These are phyloP conservation scores for Diospyros kaki DNA, from an alignment of 148 eudicot genomes.

Conservation along the genomic window DNA sequence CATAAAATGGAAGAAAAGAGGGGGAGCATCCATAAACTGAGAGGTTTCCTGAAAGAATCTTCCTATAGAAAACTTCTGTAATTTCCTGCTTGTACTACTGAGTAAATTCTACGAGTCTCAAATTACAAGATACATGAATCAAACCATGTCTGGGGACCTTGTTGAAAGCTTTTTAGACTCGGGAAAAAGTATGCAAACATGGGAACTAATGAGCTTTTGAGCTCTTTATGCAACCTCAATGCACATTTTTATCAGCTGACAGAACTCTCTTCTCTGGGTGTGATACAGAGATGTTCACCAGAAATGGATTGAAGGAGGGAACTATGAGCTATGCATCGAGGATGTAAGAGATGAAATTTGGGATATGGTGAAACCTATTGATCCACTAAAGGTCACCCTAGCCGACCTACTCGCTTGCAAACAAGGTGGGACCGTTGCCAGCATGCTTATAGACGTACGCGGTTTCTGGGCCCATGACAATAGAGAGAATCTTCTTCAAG, in stretches of 20 bases:
- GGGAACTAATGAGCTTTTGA: neutral
- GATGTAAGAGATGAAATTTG: conserved; percentile 98
- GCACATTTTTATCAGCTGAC: neutral
- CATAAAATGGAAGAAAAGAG: conserved; percentile 34
- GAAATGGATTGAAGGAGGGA: conserved; percentile 99
- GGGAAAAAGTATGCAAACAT: neutral
- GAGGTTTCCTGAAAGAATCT: conserved; percentile 79
- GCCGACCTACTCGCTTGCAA: conserved; percentile 77
- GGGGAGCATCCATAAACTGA: conserved; percentile 47
- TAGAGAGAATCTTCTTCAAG: conserved; percentile 97
- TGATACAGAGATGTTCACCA: conserved; percentile 90
- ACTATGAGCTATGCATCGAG: conserved; percentile 91
- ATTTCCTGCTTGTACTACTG: conserved; percentile 57
- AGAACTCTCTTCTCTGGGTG: neutral
- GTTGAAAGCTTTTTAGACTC: neutral
- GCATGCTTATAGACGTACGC: conserved; percentile 98
- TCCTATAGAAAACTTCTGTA: conserved; percentile 62
- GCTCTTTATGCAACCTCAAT: neutral
- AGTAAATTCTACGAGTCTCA: conserved; percentile 59
- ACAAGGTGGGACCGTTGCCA: conserved; percentile 96
- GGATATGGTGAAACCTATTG: conserved; percentile 99
- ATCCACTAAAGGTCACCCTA: conserved; percentile 72
- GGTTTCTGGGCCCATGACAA: conserved; percentile 99
- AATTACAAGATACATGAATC: conserved; percentile 42
- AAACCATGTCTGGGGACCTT: neutral